Evolutionary conservation across 805 yeast species (phyloP).

Genomic region (Brettanomyces custersianus): DNA sequence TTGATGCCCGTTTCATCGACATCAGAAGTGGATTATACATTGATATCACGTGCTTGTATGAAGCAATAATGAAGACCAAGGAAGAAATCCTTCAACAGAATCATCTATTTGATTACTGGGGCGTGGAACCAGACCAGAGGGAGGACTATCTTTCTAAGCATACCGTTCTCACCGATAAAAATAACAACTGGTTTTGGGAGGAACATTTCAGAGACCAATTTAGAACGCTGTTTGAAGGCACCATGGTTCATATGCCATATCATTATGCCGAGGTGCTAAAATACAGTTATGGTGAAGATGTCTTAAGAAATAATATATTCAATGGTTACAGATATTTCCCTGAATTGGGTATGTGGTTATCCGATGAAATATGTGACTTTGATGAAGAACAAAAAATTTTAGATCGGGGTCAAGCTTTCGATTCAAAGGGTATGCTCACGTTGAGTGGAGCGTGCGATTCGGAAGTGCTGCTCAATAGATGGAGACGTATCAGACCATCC

Average conservation of each 20-base stretch:
- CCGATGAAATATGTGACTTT: not conserved
- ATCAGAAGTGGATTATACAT: conserved; percentile 61
- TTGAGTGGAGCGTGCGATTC: conserved; percentile 2
- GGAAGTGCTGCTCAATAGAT: not conserved
- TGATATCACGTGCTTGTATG: conserved; percentile 42
- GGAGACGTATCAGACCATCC: not conserved
- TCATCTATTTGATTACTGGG: conserved; percentile 1
- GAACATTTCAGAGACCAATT: conserved; percentile 1
- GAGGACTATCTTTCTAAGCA: not conserved
- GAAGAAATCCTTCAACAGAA: conserved; percentile 2
- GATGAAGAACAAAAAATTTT: conserved; percentile 1
- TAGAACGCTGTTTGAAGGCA: conserved; percentile 4
- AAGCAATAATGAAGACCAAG: not conserved
- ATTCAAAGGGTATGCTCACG: conserved; percentile 2
- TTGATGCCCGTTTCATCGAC: conserved; percentile 69
- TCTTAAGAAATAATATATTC: not conserved
- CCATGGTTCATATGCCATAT: conserved; percentile 2
- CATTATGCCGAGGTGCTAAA: not conserved
- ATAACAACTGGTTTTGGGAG: conserved; percentile 4
- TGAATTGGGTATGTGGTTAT: conserved; percentile 3
- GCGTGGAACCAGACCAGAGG: not conserved
- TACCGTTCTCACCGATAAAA: conserved; percentile 3
- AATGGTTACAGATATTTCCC: not conserved
- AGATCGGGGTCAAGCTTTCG: not conserved
- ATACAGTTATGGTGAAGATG: conserved; percentile 2